A percentile compares a stretch with the other conserved stretches of the same genome.
These are phyloP conservation scores for Coemansia sp. DNA, from an alignment of 192 early-diverging fungal genomes.

Conservation along the genomic window DNA sequence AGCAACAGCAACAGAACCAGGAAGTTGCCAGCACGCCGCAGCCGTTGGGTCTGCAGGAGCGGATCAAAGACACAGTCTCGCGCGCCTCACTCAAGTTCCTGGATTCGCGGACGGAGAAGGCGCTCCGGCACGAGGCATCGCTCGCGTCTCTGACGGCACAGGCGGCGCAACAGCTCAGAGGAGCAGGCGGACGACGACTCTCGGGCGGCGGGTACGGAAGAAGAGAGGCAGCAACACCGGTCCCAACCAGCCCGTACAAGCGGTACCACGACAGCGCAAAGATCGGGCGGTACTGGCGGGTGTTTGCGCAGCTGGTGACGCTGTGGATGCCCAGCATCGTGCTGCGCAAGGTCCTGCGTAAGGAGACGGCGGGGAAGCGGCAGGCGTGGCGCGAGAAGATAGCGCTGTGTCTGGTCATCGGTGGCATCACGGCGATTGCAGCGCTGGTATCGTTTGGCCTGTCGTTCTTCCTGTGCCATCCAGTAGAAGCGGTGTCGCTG, in stretches of 20 bases:
- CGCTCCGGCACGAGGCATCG: slow-evolving; percentile 18
- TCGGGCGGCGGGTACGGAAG: neutral
- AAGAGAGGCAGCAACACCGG: neutral
- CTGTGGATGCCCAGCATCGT: slow-evolving; percentile 68
- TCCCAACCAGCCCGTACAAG: slow-evolving; percentile 17
- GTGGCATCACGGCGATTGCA: slow-evolving; percentile 37
- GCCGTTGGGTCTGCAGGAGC: slow-evolving; percentile 15
- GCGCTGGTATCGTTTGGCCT: slow-evolving; percentile 37
- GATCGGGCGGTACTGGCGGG: slow-evolving; percentile 59
- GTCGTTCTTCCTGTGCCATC: slow-evolving; percentile 46
- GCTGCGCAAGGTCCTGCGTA: slow-evolving; percentile 56
- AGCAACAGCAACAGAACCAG: neutral
- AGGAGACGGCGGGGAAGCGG: slow-evolving; percentile 62
- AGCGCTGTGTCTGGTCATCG: slow-evolving; percentile 78
- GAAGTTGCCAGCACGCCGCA: neutral
- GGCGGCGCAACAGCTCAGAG: neutral
- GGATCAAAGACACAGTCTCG: slow-evolving; percentile 42
- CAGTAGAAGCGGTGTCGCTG: slow-evolving; percentile 26
- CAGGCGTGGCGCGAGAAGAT: slow-evolving; percentile 86
- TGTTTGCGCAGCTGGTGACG: slow-evolving; percentile 65
- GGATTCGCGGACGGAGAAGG: slow-evolving; percentile 29
- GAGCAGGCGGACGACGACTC: neutral
- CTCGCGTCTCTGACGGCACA: neutral
- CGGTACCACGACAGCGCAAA: slow-evolving; percentile 38
- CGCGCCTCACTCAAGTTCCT: slow-evolving; percentile 49